These are phyloP conservation scores for Ocimum tenuiflorum DNA, from an alignment of 257 asterid genomes.

Conservation along the genomic window DNA sequence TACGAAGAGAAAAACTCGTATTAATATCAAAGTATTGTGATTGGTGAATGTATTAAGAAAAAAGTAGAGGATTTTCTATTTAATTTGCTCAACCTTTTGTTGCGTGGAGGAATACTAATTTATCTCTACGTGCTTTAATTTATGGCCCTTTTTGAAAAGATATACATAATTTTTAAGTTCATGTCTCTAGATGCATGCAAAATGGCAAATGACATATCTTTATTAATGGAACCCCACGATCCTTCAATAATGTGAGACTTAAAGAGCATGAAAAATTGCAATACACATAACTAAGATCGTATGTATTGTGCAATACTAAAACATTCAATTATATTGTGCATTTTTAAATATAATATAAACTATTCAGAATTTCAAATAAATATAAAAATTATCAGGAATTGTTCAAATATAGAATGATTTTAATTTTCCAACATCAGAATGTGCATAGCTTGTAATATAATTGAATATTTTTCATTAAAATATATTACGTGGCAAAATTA, in stretches of 20 bases:
- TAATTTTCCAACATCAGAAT: too few species aligned
- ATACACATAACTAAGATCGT: too few species aligned
- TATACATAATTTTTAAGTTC: too few species aligned
- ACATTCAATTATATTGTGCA: too few species aligned
- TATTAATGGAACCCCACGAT: background rate
- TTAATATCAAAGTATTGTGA: background rate
- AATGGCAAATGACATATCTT: background rate
- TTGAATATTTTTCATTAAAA: too few species aligned
- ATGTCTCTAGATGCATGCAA: background rate
- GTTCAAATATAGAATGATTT: too few species aligned
- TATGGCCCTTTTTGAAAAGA: background rate
- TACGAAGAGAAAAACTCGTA: background rate
- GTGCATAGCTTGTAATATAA: too few species aligned
- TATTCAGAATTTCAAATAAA: too few species aligned
- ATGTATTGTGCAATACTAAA: too few species aligned
- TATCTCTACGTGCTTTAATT: background rate
- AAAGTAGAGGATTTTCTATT: background rate
- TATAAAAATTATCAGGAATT: too few species aligned
- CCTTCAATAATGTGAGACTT: background rate
- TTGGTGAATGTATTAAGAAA: background rate
- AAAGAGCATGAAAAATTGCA: background rate
- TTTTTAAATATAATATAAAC: too few species aligned
- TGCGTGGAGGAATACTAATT: slow-evolving; percentile 12
- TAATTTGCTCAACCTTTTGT: slow-evolving; percentile 17
- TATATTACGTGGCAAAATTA: too few species aligned